Evolutionary conservation across 176 grass and related monocot species (phyloP).

Genomic region (Miscanthus lutarioriparius): DNA sequence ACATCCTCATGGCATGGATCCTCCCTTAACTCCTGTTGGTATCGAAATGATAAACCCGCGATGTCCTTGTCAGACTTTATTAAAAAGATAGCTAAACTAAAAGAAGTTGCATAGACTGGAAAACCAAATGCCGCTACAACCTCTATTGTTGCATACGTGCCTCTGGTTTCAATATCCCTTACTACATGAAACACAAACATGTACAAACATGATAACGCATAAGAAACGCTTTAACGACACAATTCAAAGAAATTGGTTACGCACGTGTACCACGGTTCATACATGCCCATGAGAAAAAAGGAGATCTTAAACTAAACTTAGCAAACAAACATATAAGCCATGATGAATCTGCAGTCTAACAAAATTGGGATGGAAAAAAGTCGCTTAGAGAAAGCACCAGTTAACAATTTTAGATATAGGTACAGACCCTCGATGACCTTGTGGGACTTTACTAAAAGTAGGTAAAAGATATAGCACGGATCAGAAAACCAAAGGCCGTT

Average conservation of each 20-base stretch:
- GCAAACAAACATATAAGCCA: background rate
- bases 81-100: background rate
- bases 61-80: background rate
- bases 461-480: too few species aligned
- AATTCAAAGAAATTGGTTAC: background rate
- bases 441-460: background rate
- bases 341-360: background rate
- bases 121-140: background rate
- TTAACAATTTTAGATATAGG: background rate
- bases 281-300: background rate
- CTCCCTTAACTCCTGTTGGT: too few species aligned
- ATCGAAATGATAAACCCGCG: background rate
- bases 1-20: too few species aligned
- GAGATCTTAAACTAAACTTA: background rate
- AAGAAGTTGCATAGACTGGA: background rate
- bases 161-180: background rate
- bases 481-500: too few species aligned
- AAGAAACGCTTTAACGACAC: background rate
- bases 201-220: background rate
- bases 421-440: background rate
- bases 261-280: too few species aligned
- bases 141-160: background rate
- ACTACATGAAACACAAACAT: background rate
- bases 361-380: background rate
- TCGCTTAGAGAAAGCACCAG: background rate